phyloP scores from a whole-genome alignment of 2,329 filamentous ascomycete genomes.

The Berkeleyomyces rouxiae region DNA sequence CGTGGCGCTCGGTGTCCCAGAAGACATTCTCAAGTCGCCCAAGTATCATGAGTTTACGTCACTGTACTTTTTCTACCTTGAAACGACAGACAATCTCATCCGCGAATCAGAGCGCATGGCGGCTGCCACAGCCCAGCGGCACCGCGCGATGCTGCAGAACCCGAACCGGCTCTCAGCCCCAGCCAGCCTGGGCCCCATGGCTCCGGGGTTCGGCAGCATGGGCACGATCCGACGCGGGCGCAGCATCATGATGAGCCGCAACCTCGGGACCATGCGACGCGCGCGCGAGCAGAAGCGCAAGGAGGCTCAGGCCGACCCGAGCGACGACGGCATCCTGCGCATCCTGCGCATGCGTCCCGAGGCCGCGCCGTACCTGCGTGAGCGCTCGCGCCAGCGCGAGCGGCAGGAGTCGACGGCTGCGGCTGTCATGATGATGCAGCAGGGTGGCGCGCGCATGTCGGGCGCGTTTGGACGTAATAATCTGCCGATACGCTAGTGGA shows the following conservation, averaged over 20 bases:
- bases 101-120: constrained; percentile 95
- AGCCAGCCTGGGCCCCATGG: constrained; percentile 27
- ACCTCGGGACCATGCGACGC: constrained; percentile 88
- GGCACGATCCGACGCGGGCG: constrained; percentile 49
- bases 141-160: constrained; percentile 48
- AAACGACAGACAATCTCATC: constrained; percentile 76
- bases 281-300: constrained; percentile 92
- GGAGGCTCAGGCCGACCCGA: constrained; percentile 89
- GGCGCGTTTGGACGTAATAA: constrained; percentile 28
- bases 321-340: constrained; percentile 92
- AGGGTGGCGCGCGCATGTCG: constrained; percentile 44
- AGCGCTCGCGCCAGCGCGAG: constrained; percentile 86
- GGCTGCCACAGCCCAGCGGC: constrained; percentile 60
- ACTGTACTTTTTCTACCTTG: constrained; percentile 97
- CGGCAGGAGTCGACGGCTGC: constrained; percentile 76
- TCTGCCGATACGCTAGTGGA: constrained; percentile 19
- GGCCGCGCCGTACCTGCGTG: constrained; percentile 70
- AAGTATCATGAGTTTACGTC: constrained; percentile 97
- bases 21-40: constrained; percentile 83
- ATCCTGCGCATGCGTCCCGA: constrained; percentile 92
- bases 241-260: constrained; percentile 86
- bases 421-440: constrained; percentile 79
- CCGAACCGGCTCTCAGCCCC: constrained; percentile 56
- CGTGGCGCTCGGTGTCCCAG: constrained; percentile 72
- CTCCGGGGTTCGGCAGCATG: constrained; percentile 53